Conservation (phyloP, 2,329 filamentous ascomycete genomes). For the Sporothrix pseudoabietina region DNA sequence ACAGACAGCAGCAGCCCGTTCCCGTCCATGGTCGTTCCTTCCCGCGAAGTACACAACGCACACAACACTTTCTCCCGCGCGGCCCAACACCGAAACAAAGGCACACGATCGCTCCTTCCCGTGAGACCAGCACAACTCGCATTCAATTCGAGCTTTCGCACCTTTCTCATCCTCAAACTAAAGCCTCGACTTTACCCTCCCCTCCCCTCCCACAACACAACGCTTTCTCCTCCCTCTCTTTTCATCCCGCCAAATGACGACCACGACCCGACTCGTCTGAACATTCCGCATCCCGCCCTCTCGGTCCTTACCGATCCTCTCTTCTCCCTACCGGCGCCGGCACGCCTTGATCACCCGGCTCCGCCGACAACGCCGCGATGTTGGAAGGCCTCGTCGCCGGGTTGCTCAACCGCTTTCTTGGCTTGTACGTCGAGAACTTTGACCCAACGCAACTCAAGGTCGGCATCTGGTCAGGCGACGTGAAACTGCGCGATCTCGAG, state of each 20-base stretch:
- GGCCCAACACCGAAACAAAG: conserved; percentile 10
- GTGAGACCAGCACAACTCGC: not conserved
- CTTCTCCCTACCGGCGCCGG: not conserved
- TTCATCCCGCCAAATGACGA: conserved; percentile 21
- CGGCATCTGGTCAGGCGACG: conserved; percentile 98
- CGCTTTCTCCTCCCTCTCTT: not conserved
- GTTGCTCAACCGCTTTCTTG: conserved; percentile 97
- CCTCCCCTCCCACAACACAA: not conserved
- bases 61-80: not conserved
- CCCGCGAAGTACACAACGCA: not conserved
- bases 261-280: not conserved
- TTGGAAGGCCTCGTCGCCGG: conserved; percentile 96
- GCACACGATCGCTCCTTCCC: not conserved
- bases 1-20: not conserved
- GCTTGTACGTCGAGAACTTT: conserved; percentile 99
- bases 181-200: not conserved
- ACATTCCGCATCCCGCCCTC: not conserved
- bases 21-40: conserved; percentile 19
- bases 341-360: not conserved
- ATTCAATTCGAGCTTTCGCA: not conserved
- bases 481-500: conserved; percentile 90
- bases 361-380: conserved; percentile 63
- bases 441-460: conserved; percentile 97
- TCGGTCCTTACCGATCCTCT: not conserved
- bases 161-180: not conserved